Conservation (phyloP, 129 eudicot genomes). For the Artemisia argyi region DNA sequence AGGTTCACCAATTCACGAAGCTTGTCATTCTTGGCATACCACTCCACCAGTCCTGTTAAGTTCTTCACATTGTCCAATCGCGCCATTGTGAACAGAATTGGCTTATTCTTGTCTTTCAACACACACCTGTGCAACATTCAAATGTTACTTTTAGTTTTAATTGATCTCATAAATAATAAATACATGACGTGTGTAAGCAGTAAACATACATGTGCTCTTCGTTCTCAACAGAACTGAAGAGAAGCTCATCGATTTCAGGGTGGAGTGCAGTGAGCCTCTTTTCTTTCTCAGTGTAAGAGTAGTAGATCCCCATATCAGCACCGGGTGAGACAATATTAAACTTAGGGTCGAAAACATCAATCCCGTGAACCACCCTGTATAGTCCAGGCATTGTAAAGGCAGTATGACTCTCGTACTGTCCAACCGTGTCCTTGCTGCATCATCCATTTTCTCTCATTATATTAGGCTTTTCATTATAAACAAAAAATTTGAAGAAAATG, state of each 20-base stretch:
- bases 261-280: constrained; percentile 75
- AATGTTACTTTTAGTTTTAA: background rate
- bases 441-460: background rate
- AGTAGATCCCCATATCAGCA: constrained; percentile 79
- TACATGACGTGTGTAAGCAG: background rate
- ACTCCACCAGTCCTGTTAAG: constrained; percentile 49
- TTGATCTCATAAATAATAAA: background rate
- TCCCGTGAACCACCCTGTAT: constrained; percentile 94
- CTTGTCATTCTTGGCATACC: constrained; percentile 40
- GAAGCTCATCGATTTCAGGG: constrained; percentile 86
- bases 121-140: constrained; percentile 33
- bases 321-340: constrained; percentile 96
- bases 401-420: constrained; percentile 91
- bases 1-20: constrained; percentile 51
- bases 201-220: constrained; percentile 76
- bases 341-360: constrained; percentile 87
- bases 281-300: constrained; percentile 63
- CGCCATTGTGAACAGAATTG: constrained; percentile 48
- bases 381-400: constrained; percentile 94
- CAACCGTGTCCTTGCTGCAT: constrained; percentile 84
- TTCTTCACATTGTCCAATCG: constrained; percentile 46
- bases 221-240: constrained; percentile 76
- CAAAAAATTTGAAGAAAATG: too few relatives aligned
- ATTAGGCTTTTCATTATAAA: too few relatives aligned
- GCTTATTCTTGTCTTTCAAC: constrained; percentile 44